These are phyloP conservation scores for Phytophthora nicotianae DNA, from an alignment of 352 stramenopile species.

Conservation along the genomic window DNA sequence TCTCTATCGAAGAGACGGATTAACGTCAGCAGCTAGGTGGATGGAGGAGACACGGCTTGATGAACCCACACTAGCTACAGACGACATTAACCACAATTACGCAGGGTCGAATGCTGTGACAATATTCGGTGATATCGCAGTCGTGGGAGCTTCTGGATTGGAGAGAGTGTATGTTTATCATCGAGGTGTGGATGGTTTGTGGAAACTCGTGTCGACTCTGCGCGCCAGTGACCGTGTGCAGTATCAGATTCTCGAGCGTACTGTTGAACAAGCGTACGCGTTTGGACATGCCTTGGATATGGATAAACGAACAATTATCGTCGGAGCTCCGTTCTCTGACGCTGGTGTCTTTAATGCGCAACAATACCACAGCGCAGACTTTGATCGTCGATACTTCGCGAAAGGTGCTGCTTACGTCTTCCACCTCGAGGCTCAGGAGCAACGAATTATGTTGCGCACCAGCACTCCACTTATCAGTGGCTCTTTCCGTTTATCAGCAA, in stretches of 20 bases:
- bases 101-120: conserved; percentile 69
- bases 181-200: conserved; percentile 42
- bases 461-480: conserved; percentile 69
- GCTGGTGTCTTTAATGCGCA: conserved; percentile 62
- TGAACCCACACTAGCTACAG: conserved; percentile 40
- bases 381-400: conserved; percentile 71
- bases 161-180: conserved; percentile 81
- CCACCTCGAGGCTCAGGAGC: conserved; percentile 77
- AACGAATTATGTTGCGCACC: conserved; percentile 60
- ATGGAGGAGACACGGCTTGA: conserved; percentile 46
- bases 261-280: conserved; percentile 83
- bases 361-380: conserved; percentile 62
- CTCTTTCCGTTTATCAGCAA: conserved; percentile 76
- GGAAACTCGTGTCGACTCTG: conserved; percentile 63
- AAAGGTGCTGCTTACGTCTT: conserved; percentile 79
- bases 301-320: conserved; percentile 83
- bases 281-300: conserved; percentile 91
- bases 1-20: conserved; percentile 25
- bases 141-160: conserved; percentile 85
- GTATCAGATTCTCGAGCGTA: conserved; percentile 74
- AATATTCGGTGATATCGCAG: conserved; percentile 87
- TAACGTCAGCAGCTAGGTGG: conserved; percentile 44
- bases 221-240: conserved; percentile 86
- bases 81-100: conserved; percentile 66
- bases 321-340: conserved; percentile 88